phyloP scores from a whole-genome alignment of 371 early-diverging fungal species.

The Actinomortierella wolfii region DNA sequence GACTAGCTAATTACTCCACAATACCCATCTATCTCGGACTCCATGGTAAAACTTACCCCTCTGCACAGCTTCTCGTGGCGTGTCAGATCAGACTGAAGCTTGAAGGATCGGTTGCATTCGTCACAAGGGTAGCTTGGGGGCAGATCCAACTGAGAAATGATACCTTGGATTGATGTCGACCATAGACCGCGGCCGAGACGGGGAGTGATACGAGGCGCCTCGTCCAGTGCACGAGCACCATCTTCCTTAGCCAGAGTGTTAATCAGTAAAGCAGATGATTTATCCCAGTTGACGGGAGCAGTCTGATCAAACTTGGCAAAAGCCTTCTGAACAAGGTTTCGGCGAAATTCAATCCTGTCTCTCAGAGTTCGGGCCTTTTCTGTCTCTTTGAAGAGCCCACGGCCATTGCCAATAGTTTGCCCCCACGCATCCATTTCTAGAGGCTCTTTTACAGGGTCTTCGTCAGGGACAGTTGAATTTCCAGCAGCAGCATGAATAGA shows the following conservation, averaged over 20 bases:
- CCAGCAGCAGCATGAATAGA: too few species aligned
- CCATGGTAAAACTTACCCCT: too few species aligned
- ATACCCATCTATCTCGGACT: too few species aligned
- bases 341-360: constrained; percentile 14
- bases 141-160: too few species aligned
- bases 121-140: too few species aligned
- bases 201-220: neutral
- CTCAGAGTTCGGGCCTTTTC: constrained; percentile 10
- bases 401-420: constrained; percentile 30
- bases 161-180: too few species aligned
- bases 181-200: too few species aligned
- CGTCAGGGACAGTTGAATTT: neutral
- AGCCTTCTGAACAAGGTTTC: constrained; percentile 14
- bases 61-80: too few species aligned
- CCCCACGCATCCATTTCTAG: constrained; percentile 14
- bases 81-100: too few species aligned
- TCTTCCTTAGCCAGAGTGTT: neutral
- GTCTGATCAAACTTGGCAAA: constrained; percentile 19
- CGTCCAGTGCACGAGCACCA: constrained; percentile 1
- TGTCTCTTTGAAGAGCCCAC: constrained; percentile 17
- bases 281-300: constrained; percentile 29
- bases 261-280: constrained; percentile 12
- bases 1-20: too few species aligned
- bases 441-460: neutral
- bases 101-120: too few species aligned